phyloP scores from a whole-genome alignment of 768 basidiomycete species.

The Lepiota brunneoincarnata region DNA sequence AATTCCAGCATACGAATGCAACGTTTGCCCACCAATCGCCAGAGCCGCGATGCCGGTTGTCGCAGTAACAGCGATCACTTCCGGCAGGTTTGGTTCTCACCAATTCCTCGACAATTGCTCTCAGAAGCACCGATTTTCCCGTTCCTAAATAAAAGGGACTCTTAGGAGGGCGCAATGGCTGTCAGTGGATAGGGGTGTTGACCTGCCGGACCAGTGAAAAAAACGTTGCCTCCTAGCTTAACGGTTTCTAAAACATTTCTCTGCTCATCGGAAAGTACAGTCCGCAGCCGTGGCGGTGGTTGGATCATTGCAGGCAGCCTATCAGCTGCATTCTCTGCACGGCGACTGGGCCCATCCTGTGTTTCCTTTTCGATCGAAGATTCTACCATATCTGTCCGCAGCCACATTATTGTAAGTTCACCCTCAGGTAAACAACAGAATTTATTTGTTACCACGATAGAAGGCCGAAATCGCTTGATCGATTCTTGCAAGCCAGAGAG shows the following conservation, averaged over 20 bases:
- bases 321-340: too few species aligned
- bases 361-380: too few species aligned
- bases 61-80: constrained; percentile 57
- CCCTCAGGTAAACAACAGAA: too few species aligned
- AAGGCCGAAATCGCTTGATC: too few species aligned
- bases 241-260: constrained; percentile 40
- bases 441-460: too few species aligned
- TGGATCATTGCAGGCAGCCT: background rate
- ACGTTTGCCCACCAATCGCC: constrained; percentile 67
- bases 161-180: background rate
- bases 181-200: constrained; percentile 1
- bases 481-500: too few species aligned
- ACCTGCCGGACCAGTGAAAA: constrained; percentile 80
- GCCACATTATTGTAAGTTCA: too few species aligned
- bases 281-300: background rate
- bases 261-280: constrained; percentile 39
- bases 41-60: constrained; percentile 64
- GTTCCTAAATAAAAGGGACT: constrained; percentile 44
- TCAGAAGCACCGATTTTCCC: constrained; percentile 69
- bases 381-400: too few species aligned
- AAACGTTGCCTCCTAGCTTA: constrained; percentile 54
- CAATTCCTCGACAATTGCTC: constrained; percentile 54
- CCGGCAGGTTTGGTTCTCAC: constrained; percentile 15
- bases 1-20: constrained; percentile 68
- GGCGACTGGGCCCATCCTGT: too few species aligned